phyloP scores from a whole-genome alignment of 768 basidiomycete genomes.

The Kwoniella sp. region DNA sequence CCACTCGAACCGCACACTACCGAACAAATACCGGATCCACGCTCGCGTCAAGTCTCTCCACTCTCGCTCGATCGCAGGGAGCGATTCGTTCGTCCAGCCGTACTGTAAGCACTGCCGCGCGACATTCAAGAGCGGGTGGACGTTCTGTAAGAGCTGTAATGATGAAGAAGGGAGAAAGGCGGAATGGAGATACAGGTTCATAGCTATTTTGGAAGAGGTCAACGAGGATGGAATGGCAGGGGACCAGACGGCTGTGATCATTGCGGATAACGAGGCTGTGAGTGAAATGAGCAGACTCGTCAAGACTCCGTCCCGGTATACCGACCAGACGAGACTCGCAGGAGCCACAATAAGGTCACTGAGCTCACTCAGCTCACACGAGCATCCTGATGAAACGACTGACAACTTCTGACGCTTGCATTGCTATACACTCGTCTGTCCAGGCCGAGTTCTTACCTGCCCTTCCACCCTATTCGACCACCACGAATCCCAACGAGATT shows the following conservation, averaged over 20 bases:
- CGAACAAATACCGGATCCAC: constrained; percentile 37
- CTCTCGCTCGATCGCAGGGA: constrained; percentile 6
- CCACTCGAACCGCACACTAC: constrained; percentile 25
- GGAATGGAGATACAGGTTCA: constrained; percentile 42
- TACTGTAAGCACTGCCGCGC: constrained; percentile 32
- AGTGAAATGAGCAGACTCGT: too few relatives aligned
- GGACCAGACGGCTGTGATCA: constrained; percentile 26
- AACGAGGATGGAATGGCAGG: background rate
- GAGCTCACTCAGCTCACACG: background rate
- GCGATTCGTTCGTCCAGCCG: constrained; percentile 22
- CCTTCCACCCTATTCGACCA: constrained; percentile 27
- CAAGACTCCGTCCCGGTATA: too few relatives aligned
- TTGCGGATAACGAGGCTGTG: constrained; percentile 39
- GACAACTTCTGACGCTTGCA: too few relatives aligned
- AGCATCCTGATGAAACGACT: background rate
- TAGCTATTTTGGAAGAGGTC: constrained; percentile 28
- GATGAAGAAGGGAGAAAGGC: constrained; percentile 29
- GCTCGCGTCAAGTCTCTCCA: constrained; percentile 36
- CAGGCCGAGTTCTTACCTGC: constrained; percentile 39
- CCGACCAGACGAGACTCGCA: too few relatives aligned
- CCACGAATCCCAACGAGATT: constrained; percentile 33
- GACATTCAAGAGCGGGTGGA: constrained; percentile 21
- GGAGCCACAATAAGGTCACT: background rate
- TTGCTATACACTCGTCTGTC: too few relatives aligned
- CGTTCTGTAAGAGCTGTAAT: constrained; percentile 38